Evolutionary conservation across 352 stramenopile genomes (phyloP).

Genomic region (Globisporangium splendens): DNA sequence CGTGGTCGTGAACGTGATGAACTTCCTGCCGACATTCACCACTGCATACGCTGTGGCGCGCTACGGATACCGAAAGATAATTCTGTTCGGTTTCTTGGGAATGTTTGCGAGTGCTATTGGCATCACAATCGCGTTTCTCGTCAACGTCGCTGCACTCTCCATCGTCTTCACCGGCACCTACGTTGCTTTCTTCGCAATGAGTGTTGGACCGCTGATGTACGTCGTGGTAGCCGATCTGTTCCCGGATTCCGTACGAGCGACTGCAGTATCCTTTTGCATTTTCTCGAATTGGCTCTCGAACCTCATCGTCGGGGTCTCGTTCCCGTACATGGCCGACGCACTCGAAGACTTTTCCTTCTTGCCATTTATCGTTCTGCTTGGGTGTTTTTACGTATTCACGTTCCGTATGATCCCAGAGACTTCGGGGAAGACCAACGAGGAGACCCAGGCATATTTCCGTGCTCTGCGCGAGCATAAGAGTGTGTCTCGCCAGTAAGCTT

Average conservation of each 20-base stretch:
- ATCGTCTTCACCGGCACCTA: conserved; percentile 51
- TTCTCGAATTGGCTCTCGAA: conserved; percentile 53
- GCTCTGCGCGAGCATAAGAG: conserved; percentile 15
- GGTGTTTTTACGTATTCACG: conserved; percentile 40
- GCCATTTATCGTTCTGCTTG: conserved; percentile 44
- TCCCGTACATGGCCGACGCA: conserved; percentile 52
- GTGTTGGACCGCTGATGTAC: conserved; percentile 49
- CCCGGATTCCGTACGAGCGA: conserved; percentile 43
- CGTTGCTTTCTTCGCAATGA: conserved; percentile 42
- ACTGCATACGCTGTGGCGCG: conserved; percentile 28
- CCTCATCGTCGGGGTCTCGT: conserved; percentile 47
- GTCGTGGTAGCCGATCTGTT: conserved; percentile 53
- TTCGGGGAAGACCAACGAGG: conserved; percentile 46
- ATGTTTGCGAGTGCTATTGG: conserved; percentile 50
- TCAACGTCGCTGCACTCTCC: conserved; percentile 24
- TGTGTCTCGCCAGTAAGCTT: too few species aligned
- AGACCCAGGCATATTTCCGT: conserved; percentile 53
- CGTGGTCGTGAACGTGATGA: conserved; percentile 52
- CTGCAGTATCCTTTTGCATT: conserved; percentile 38
- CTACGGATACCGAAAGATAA: conserved; percentile 43
- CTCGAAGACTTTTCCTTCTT: conserved; percentile 40
- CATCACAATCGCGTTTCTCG: conserved; percentile 33
- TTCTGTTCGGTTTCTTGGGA: conserved; percentile 37
- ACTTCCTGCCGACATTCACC: conserved; percentile 44
- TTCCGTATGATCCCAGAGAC: conserved; percentile 53